phyloP scores from a whole-genome alignment of 2,329 filamentous ascomycete species.

The Alternaria consortialis region DNA sequence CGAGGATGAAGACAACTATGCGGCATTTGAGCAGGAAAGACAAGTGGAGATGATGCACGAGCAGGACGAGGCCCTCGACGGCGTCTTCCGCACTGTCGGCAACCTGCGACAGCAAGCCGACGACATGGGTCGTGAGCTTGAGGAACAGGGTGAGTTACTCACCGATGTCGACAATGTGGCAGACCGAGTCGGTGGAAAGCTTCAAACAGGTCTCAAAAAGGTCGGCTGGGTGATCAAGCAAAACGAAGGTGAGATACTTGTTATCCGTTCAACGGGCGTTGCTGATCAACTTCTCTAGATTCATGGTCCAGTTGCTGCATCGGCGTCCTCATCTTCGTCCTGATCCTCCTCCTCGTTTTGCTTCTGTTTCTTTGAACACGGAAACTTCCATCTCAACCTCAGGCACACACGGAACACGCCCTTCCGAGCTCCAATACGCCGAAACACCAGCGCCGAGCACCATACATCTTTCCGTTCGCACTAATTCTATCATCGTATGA shows the following conservation, averaged over 20 bases:
- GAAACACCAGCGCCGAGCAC: background rate
- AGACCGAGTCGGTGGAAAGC: constrained; percentile 84
- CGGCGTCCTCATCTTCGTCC: constrained; percentile 82
- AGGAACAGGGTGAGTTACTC: constrained; percentile 91
- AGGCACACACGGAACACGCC: constrained; percentile 1
- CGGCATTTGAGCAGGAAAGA: constrained; percentile 87
- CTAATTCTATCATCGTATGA: constrained; percentile 5
- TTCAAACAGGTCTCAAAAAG: constrained; percentile 87
- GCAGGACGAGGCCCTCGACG: constrained; percentile 92
- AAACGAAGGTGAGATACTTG: constrained; percentile 76
- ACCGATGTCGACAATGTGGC: constrained; percentile 84
- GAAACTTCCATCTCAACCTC: background rate
- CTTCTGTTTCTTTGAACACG: constrained; percentile 68
- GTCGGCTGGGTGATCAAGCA: constrained; percentile 83
- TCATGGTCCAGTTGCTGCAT: constrained; percentile 89
- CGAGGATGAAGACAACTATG: constrained; percentile 69
- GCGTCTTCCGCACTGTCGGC: constrained; percentile 91
- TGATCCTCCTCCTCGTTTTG: constrained; percentile 86
- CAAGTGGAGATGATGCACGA: constrained; percentile 92
- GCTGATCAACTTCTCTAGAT: constrained; percentile 55
- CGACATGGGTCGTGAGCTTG: constrained; percentile 94
- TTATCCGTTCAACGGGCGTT: background rate
- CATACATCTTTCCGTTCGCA: constrained; percentile 29
- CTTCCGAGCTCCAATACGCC: background rate
- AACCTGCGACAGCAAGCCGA: constrained; percentile 90